phyloP scores from a whole-genome alignment of 1,284 basidiomycete species.

The Microstroma glucosiphilum region DNA sequence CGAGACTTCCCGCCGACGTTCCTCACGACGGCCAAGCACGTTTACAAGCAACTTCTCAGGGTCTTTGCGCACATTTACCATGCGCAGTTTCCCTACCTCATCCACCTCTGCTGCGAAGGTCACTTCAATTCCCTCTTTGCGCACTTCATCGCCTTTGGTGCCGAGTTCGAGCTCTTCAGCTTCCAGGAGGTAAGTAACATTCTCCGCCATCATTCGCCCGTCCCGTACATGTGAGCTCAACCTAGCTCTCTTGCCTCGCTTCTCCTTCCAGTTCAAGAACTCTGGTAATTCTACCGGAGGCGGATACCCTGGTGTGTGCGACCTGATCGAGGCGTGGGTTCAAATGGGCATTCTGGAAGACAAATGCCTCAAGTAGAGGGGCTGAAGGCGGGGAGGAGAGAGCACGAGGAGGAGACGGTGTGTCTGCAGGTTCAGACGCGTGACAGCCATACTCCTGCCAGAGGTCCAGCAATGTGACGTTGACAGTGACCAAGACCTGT shows the following conservation, averaged over 20 bases:
- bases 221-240: no score
- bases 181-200: constrained; percentile 54
- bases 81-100: constrained; percentile 80
- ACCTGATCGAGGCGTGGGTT: constrained; percentile 82
- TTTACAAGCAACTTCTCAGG: constrained; percentile 91
- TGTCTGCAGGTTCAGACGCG: no score
- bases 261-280: constrained; percentile 58
- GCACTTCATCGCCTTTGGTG: constrained; percentile 83
- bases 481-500: no score
- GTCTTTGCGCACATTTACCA: constrained; percentile 98
- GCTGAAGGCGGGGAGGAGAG: constrained; percentile 14
- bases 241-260: no score
- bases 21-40: constrained; percentile 86
- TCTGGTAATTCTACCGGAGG: constrained; percentile 25
- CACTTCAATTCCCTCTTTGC: constrained; percentile 98
- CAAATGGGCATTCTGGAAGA: constrained; percentile 67
- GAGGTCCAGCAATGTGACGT: no score
- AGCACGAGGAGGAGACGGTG: no score
- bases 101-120: constrained; percentile 88
- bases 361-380: constrained; percentile 9
- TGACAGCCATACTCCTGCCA: no score
- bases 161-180: constrained; percentile 72
- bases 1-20: constrained; percentile 84
- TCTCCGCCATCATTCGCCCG: no score
- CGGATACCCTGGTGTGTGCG: constrained; percentile 62